These are phyloP conservation scores for Wallemia mellicola DNA, from an alignment of 1,284 basidiomycete species.

Conservation along the genomic window DNA sequence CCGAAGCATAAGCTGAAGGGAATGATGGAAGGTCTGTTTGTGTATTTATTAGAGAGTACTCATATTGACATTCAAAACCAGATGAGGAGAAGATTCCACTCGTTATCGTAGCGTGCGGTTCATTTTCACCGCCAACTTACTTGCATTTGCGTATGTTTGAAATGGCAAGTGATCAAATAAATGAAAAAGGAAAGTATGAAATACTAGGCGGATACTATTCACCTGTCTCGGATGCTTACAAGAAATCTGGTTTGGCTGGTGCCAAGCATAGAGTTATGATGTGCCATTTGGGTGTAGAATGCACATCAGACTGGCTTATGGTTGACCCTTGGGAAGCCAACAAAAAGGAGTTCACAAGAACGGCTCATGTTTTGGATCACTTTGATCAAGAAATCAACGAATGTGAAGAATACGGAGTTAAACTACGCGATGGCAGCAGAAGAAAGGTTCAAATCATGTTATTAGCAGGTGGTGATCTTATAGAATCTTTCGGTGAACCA, in stretches of 20 bases:
- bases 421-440: slow-evolving; percentile 5
- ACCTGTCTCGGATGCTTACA: slow-evolving; percentile 75
- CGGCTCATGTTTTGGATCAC: slow-evolving; percentile 82
- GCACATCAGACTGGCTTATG: slow-evolving; percentile 35
- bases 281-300: slow-evolving; percentile 56
- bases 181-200: slow-evolving; percentile 76
- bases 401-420: slow-evolving; percentile 31
- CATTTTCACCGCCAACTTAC: slow-evolving; percentile 25
- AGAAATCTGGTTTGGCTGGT: slow-evolving; percentile 57
- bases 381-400: slow-evolving; percentile 81
- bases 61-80: slow-evolving; percentile 6
- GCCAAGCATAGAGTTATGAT: slow-evolving; percentile 54
- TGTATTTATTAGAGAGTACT: background rate
- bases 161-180: slow-evolving; percentile 83
- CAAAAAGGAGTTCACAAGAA: slow-evolving; percentile 66
- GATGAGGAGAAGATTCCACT: slow-evolving; percentile 19
- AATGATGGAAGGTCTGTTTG: slow-evolving; percentile 17
- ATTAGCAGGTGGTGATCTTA: slow-evolving; percentile 84
- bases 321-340: slow-evolving; percentile 91
- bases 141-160: slow-evolving; percentile 77
- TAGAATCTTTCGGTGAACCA: slow-evolving; percentile 81
- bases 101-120: slow-evolving; percentile 24
- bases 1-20: slow-evolving; percentile 16
- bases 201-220: slow-evolving; percentile 80
- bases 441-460: slow-evolving; percentile 42